phyloP scores from a whole-genome alignment of 352 stramenopile genomes.

The Phytophthora agathidicida region DNA sequence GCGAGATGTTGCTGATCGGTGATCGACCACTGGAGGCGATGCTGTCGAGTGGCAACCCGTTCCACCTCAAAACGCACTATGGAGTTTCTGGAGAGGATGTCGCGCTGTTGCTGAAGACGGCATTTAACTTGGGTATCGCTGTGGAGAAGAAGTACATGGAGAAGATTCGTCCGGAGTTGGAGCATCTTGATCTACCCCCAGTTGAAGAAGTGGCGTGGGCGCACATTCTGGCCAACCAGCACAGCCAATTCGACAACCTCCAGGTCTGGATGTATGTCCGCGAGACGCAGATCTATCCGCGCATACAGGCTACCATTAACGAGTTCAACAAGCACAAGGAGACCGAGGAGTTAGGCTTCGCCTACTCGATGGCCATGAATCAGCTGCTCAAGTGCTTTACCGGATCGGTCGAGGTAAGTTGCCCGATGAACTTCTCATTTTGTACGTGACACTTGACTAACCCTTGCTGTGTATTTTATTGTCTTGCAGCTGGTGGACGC shows the following conservation, averaged over 20 bases:
- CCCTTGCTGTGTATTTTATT: slow-evolving; percentile 5
- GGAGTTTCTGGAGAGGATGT: slow-evolving; percentile 64
- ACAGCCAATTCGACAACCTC: slow-evolving; percentile 85
- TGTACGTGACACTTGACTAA: background rate
- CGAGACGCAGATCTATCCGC: slow-evolving; percentile 82
- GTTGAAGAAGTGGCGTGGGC: slow-evolving; percentile 79
- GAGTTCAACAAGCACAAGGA: slow-evolving; percentile 62
- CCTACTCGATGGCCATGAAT: slow-evolving; percentile 79
- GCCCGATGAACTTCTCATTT: background rate
- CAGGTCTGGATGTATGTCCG: slow-evolving; percentile 84
- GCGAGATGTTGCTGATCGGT: slow-evolving; percentile 61
- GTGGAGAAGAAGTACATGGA: slow-evolving; percentile 87
- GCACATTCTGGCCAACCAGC: slow-evolving; percentile 83
- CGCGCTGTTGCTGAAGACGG: slow-evolving; percentile 73
- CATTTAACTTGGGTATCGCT: slow-evolving; percentile 82
- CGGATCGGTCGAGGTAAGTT: slow-evolving; percentile 71
- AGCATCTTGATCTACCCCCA: slow-evolving; percentile 45
- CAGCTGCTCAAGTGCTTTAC: slow-evolving; percentile 87
- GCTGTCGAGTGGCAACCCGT: slow-evolving; percentile 72
- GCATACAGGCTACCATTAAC: slow-evolving; percentile 65
- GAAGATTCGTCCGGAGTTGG: slow-evolving; percentile 49
- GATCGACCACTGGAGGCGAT: slow-evolving; percentile 67
- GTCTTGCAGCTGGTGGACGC: slow-evolving; percentile 54
- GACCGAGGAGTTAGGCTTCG: slow-evolving; percentile 78
- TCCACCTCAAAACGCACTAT: slow-evolving; percentile 54